phyloP scores from a whole-genome alignment of 331 rosid species.

The Telfairia occidentalis region DNA sequence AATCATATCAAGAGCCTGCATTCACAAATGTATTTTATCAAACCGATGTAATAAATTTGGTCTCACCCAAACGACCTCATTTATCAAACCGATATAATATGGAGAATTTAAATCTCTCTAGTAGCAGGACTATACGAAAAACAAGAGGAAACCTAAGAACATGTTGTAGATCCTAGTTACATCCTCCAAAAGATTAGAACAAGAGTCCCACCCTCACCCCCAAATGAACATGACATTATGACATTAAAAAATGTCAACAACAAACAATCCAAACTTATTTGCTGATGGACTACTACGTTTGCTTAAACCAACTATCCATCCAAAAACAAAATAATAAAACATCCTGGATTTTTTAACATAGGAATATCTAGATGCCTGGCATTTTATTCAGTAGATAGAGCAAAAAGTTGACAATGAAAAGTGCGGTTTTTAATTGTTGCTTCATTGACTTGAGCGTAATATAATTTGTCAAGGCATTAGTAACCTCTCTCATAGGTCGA shows the following conservation, averaged over 20 bases:
- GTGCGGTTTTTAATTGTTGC: neutral
- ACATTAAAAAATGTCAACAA: neutral
- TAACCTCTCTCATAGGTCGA: neutral
- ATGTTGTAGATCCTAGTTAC: neutral
- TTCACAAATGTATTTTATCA: constrained; percentile 16
- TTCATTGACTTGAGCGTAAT: neutral
- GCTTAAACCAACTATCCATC: neutral
- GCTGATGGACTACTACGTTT: neutral
- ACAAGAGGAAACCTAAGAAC: neutral
- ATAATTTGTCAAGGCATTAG: neutral
- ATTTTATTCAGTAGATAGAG: neutral
- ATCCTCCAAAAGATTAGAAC: neutral
- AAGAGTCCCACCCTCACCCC: neutral
- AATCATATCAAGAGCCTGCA: constrained; percentile 98
- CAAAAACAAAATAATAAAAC: neutral
- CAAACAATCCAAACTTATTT: neutral
- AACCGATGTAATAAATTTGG: too few species aligned
- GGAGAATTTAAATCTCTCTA: neutral
- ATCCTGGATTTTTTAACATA: neutral
- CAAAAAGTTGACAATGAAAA: neutral
- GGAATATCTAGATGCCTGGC: neutral
- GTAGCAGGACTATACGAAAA: neutral
- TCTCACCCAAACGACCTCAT: too few species aligned
- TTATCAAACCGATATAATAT: constrained; percentile 6
- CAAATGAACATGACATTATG: neutral